Evolutionary conservation across 2,329 filamentous ascomycete species (phyloP).

Genomic region (Ophiostoma sp.): DNA sequence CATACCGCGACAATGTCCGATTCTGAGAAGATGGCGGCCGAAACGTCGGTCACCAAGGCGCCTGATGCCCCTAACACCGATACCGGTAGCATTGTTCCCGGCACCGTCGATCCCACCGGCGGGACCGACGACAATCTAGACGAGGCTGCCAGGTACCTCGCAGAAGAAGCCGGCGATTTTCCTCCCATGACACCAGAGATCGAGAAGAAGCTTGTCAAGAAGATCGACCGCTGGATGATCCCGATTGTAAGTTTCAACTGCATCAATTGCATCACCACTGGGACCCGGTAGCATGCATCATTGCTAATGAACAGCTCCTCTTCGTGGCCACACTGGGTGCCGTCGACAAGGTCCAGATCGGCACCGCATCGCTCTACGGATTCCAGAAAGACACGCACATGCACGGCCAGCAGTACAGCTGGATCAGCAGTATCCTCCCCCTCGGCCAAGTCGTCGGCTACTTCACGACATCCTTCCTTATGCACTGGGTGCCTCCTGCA

Average conservation of each 20-base stretch:
- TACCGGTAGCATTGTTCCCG: background rate
- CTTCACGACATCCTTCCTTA: slow-evolving; percentile 26
- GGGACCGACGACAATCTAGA: background rate
- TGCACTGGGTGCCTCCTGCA: slow-evolving; percentile 30
- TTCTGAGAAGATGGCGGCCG: background rate
- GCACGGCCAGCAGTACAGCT: slow-evolving; percentile 16
- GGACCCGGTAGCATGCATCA: background rate
- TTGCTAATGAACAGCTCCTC: background rate
- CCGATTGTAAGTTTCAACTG: background rate
- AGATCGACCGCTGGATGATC: slow-evolving; percentile 8
- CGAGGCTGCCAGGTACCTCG: background rate
- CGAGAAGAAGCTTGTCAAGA: background rate
- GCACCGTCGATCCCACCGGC: background rate
- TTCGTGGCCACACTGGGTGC: background rate
- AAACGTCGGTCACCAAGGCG: background rate
- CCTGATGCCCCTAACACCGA: background rate
- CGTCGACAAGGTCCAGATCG: slow-evolving; percentile 8
- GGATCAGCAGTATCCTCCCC: slow-evolving; percentile 11
- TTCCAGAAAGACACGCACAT: slow-evolving; percentile 6
- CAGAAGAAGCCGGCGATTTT: background rate
- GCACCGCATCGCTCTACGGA: slow-evolving; percentile 5
- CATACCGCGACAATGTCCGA: background rate
- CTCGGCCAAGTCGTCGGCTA: slow-evolving; percentile 28
- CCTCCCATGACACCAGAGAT: background rate
- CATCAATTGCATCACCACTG: background rate